A percentile compares a stretch with the other conserved stretches of the same genome.
Evolutionary conservation across 176 grass and related monocot species (phyloP).

Genomic region (Pontederia paniculata): DNA sequence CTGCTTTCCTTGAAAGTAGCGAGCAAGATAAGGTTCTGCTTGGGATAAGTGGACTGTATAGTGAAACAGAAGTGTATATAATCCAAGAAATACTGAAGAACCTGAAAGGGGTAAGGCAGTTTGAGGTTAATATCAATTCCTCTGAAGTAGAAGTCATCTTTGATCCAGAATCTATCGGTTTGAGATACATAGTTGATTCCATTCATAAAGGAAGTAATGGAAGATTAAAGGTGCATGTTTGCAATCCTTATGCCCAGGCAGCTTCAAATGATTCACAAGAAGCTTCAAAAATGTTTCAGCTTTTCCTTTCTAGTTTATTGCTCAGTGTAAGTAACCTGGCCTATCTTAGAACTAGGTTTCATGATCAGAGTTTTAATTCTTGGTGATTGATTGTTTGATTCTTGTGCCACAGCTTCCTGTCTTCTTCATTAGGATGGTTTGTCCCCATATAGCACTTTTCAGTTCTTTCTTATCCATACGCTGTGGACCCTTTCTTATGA

Average conservation of each 20-base stretch:
- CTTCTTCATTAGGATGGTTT: constrained; percentile 85
- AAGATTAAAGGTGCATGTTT: constrained; percentile 48
- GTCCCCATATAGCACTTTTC: constrained; percentile 61
- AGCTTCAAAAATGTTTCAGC: constrained; percentile 77
- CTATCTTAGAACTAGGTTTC: not conserved
- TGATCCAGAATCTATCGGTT: constrained; percentile 66
- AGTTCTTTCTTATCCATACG: constrained; percentile 48
- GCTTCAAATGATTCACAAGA: constrained; percentile 82
- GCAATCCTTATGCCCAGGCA: constrained; percentile 64
- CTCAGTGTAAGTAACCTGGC: constrained; percentile 41
- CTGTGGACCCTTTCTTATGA: constrained; percentile 69
- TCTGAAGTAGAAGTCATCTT: constrained; percentile 71
- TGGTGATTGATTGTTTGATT: constrained; percentile 12
- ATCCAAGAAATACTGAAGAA: constrained; percentile 52
- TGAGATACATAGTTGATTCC: constrained; percentile 66
- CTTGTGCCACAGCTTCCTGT: constrained; percentile 68
- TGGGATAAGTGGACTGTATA: constrained; percentile 35
- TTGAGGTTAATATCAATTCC: constrained; percentile 34
- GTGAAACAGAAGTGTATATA: constrained; percentile 33
- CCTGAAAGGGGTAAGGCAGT: constrained; percentile 44
- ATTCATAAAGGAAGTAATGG: constrained; percentile 65
- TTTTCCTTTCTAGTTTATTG: constrained; percentile 73
- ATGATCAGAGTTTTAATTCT: not conserved
- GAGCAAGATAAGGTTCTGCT: constrained; percentile 79
- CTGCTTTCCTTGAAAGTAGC: constrained; percentile 72